Conservation (phyloP, 176 grass and related monocot species). For the Saccharum officinarum region DNA sequence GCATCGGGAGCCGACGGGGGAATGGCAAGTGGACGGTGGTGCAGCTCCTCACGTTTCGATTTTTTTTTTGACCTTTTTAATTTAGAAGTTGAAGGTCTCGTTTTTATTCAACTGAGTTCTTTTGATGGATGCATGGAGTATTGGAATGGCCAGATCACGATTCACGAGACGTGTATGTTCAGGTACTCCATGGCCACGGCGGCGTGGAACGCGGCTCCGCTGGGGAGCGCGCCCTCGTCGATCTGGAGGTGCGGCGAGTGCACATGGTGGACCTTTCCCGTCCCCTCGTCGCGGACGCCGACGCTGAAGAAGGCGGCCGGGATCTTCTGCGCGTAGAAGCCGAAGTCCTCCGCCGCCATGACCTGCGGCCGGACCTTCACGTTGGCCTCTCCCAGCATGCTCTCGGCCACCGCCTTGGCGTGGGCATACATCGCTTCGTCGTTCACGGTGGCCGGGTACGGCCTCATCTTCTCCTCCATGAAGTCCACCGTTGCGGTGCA, state of each 20-base stretch:
- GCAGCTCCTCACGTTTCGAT: too few species aligned
- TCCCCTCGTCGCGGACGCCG: constrained; percentile 25
- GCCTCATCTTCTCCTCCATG: constrained; percentile 50
- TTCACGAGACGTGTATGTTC: constrained; percentile 14
- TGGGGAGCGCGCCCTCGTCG: constrained; percentile 57
- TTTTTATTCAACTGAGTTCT: too few species aligned
- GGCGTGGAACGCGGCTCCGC: constrained; percentile 67
- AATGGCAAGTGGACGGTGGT: too few species aligned
- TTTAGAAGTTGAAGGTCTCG: too few species aligned
- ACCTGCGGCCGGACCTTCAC: background rate
- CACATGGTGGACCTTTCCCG: background rate
- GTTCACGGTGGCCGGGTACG: constrained; percentile 69
- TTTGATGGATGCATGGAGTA: too few species aligned
- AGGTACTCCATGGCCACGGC: constrained; percentile 67
- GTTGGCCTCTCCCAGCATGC: constrained; percentile 52
- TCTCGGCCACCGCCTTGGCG: constrained; percentile 49
- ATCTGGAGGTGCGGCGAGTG: constrained; percentile 66
- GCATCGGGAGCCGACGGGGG: too few species aligned
- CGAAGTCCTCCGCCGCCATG: constrained; percentile 72
- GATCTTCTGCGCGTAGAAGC: constrained; percentile 62
- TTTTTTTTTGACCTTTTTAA: too few species aligned
- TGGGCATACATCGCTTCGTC: constrained; percentile 50
- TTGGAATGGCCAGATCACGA: too few species aligned
- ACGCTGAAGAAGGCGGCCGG: constrained; percentile 50
- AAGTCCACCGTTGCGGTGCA: constrained; percentile 59